Evolutionary conservation across 2,329 filamentous ascomycete genomes (phyloP).

Genomic region (Penicillium sp.): DNA sequence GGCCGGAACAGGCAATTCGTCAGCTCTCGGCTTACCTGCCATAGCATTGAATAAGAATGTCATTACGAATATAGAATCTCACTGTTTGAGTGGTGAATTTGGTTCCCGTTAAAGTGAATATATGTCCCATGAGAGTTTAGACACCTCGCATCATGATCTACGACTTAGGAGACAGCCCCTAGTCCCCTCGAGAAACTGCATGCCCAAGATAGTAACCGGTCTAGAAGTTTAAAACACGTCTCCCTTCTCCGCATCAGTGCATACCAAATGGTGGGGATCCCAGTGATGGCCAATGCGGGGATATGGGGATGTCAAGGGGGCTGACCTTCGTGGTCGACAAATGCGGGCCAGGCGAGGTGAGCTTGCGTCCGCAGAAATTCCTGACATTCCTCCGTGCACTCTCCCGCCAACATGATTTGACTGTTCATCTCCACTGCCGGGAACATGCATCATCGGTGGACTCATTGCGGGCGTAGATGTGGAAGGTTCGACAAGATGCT

Average conservation of each 20-base stretch:
- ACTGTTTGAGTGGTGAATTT: neutral
- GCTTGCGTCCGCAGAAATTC: neutral
- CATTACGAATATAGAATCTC: neutral
- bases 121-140: neutral
- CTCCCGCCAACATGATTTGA: neutral
- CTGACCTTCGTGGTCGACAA: neutral
- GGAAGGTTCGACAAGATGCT: neutral
- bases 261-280: neutral
- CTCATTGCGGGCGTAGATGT: neutral
- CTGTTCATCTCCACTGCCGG: neutral
- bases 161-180: neutral
- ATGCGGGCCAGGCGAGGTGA: neutral
- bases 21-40: neutral
- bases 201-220: neutral
- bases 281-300: conserved; percentile 3
- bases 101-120: neutral
- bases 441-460: neutral
- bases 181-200: neutral
- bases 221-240: neutral
- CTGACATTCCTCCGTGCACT: neutral
- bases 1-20: neutral
- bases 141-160: no score
- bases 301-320: neutral
- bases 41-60: neutral
- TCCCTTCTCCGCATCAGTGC: neutral